phyloP scores from a whole-genome alignment of 148 eudicot genomes.

The Rhododendron vialii region DNA sequence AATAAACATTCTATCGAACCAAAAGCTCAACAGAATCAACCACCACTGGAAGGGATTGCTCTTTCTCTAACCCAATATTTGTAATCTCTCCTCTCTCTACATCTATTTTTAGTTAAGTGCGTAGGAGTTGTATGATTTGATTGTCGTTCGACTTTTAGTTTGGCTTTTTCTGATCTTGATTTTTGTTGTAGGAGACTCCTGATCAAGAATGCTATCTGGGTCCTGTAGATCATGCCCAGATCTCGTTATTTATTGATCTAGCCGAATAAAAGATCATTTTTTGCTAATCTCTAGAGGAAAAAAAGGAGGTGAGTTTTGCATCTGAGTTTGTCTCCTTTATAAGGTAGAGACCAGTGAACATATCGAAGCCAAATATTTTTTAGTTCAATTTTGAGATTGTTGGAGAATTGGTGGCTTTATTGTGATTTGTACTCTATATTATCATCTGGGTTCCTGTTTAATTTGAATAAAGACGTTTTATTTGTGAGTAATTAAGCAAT shows the following conservation, averaged over 20 bases:
- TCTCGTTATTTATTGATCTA: conserved; percentile 35
- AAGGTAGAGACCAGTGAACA: neutral
- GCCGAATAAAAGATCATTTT: conserved; percentile 17
- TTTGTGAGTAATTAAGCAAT: neutral
- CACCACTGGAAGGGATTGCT: neutral
- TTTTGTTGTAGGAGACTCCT: conserved; percentile 5
- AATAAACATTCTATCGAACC: conserved; percentile 13
- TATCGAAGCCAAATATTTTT: neutral
- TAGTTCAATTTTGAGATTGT: neutral
- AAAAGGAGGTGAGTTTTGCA: conserved; percentile 7
- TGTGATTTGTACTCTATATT: neutral
- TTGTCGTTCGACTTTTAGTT: neutral
- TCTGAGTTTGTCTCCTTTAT: neutral
- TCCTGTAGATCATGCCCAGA: conserved; percentile 63
- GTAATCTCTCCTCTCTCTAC: neutral
- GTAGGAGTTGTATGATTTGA: neutral
- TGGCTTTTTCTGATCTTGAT: neutral
- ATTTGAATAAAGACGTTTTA: neutral
- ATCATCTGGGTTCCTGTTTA: conserved; percentile 18
- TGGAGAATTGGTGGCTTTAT: neutral
- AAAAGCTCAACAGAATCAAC: conserved; percentile 8
- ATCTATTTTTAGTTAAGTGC: neutral
- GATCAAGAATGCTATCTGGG: conserved; percentile 32
- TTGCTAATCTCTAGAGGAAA: neutral
- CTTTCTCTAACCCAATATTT: neutral